Percentiles rank a stretch among this genome's conserved stretches.
phyloP scores from a whole-genome alignment of 2,329 filamentous ascomycete species.

The Pestalotiopsis sp. region DNA sequence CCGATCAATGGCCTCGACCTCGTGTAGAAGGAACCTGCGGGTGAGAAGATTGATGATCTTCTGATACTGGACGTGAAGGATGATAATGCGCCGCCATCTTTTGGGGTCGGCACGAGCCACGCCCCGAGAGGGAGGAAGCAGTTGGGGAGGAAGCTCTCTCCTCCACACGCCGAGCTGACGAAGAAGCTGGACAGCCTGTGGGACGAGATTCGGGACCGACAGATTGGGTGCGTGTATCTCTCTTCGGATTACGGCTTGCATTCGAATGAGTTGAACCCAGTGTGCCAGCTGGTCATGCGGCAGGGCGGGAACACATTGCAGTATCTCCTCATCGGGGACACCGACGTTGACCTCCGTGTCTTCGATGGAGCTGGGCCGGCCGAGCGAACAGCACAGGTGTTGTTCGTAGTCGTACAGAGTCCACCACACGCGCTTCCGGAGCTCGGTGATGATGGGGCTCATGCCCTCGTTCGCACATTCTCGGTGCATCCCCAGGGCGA shows the following conservation, averaged over 20 bases:
- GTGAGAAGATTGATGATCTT: conserved; percentile 28
- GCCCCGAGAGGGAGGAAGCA: conserved; percentile 15
- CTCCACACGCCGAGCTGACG: conserved; percentile 21
- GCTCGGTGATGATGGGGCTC: conserved; percentile 28
- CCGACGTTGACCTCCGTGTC: conserved; percentile 31
- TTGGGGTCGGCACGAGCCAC: conserved; percentile 15
- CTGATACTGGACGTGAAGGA: conserved; percentile 31
- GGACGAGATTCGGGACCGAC: conserved; percentile 18
- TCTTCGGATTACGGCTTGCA: conserved; percentile 28
- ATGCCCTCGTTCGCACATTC: conserved; percentile 40
- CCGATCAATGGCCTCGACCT: conserved; percentile 19
- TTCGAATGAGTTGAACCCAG: conserved; percentile 23
- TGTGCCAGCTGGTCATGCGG: conserved; percentile 24
- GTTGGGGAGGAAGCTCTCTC: conserved; percentile 20
- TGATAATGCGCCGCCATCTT: conserved; percentile 23
- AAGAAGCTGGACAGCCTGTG: conserved; percentile 23
- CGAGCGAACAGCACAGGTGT: conserved; percentile 32
- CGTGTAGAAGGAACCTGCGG: conserved; percentile 29
- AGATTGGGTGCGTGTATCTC: conserved; percentile 27
- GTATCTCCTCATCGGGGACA: conserved; percentile 26
- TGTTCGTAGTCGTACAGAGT: conserved; percentile 35
- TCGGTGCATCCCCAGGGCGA: conserved; percentile 46
- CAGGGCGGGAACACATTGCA: conserved; percentile 9
- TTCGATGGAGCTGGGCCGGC: conserved; percentile 32
- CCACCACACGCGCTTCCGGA: conserved; percentile 34